These are phyloP conservation scores for Fusarium zealandicum DNA, from an alignment of 2,329 filamentous ascomycete species.

Conservation along the genomic window DNA sequence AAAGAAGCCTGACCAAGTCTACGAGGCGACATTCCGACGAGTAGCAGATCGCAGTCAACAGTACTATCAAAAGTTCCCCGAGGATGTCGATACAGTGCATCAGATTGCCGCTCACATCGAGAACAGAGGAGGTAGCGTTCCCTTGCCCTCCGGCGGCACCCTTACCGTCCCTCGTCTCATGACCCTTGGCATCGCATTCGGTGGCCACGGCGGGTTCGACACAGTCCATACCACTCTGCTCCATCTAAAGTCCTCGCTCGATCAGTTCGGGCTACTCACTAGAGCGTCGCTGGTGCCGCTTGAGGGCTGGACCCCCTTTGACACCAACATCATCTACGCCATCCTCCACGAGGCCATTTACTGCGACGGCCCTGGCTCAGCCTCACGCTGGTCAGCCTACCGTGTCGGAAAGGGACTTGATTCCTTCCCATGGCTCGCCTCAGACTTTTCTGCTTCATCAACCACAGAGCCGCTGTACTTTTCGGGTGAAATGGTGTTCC, in stretches of 20 bases:
- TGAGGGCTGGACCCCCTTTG: conserved; percentile 73
- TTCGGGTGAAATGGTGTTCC: conserved; percentile 92
- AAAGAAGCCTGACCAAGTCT: conserved; percentile 75
- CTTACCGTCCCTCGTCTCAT: conserved; percentile 79
- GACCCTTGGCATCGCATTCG: conserved; percentile 79
- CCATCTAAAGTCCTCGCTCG: conserved; percentile 74
- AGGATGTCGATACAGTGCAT: conserved; percentile 75
- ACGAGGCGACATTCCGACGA: conserved; percentile 73
- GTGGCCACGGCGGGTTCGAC: conserved; percentile 80
- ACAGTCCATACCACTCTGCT: conserved; percentile 76
- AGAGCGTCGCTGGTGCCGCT: conserved; percentile 72
- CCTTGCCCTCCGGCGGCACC: conserved; percentile 73
- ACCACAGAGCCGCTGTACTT: conserved; percentile 71
- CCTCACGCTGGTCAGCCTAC: conserved; percentile 78
- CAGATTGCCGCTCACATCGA: conserved; percentile 71
- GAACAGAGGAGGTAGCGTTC: conserved; percentile 60
- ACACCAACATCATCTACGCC: conserved; percentile 82
- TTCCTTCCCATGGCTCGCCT: conserved; percentile 60
- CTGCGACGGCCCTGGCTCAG: conserved; percentile 69
- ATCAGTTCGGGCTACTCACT: conserved; percentile 77
- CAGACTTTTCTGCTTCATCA: conserved; percentile 33
- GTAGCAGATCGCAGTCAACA: conserved; percentile 74
- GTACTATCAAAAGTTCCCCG: conserved; percentile 87
- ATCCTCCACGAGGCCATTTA: conserved; percentile 90
- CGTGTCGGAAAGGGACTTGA: conserved; percentile 61